Evolutionary conservation across 257 asterid genomes (phyloP), one percentile per base, ranked within the genome.

Genomic region (Solanum medicagineum): DNA sequence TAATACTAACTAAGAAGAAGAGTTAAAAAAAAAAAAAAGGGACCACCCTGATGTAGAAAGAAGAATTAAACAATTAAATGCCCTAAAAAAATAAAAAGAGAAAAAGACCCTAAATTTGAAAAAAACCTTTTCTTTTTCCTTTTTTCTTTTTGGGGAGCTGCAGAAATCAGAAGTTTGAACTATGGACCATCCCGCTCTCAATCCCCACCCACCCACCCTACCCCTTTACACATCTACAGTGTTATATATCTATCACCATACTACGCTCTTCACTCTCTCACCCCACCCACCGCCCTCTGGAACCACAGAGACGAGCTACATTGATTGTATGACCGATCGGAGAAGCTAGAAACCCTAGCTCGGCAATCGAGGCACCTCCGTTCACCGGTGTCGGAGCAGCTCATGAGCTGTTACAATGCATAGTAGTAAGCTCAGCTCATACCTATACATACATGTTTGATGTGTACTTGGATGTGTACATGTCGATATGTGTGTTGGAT

Each of bases 101-200:
- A 68, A 32, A 68, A 32, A 83, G 90, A 86, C 71, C 87, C 93
- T 89, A 66, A 63, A 63, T 53, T 66, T 84, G 90, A 44, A 81
- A 75, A 79, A 53, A 51, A 44, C 49, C 81, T 47, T 75, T 75
- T 20, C 47, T 49, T 75, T 85, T 60, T 63, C 68, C 83, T 75
- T 85, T 85, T 83, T 60, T 66, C 8, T 5, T 55, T 81, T 87
- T 87, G 69, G 75, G 83, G 32, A 88, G 82, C 5, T 24, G 45
- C 10, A 16, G 51, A 80, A 54, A 85, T 51, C 36, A 17, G 85
- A 85, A 88, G 89, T 95, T 91, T 93, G 92, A 93, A 93, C 91
- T 84, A 81, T 86, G 90, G 86, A 86, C 85, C 86, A 86, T 91
- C 97, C 95, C 98, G 95, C 98, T 89, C 95, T 89, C 91, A 87